Percentiles rank a stretch among this genome's conserved stretches.
Evolutionary conservation across 225 moss, liverwort and hornwort genomes (phyloP).

Genomic region (Sphagnum contortum): DNA sequence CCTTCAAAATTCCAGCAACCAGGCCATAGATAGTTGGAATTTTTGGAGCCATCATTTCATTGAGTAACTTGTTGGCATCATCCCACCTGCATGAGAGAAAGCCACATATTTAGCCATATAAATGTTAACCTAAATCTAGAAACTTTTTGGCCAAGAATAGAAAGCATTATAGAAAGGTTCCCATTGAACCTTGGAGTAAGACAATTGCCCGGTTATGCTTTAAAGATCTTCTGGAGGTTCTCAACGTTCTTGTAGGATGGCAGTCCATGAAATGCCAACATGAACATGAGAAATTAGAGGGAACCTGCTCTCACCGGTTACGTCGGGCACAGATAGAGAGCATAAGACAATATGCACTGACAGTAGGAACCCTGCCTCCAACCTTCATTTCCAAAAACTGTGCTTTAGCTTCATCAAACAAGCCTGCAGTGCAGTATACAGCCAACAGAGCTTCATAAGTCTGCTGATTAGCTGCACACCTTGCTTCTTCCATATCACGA

Average conservation of each 20-base stretch:
- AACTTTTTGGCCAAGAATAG: not conserved
- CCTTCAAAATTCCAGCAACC: constrained; percentile 77
- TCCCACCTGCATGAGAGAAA: constrained; percentile 52
- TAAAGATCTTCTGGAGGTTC: too few relatives aligned
- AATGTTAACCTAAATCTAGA: not conserved
- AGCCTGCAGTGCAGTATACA: constrained; percentile 87
- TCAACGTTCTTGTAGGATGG: too few relatives aligned
- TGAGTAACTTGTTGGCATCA: constrained; percentile 72
- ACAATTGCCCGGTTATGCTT: too few relatives aligned
- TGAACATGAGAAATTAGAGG: not conserved
- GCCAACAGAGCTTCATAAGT: constrained; percentile 78
- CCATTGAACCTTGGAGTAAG: too few relatives aligned
- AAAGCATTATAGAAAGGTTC: too few relatives aligned
- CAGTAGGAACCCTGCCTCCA: constrained; percentile 62
- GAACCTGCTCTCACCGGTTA: constrained; percentile 47
- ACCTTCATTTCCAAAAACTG: constrained; percentile 96
- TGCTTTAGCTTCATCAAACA: constrained; percentile 89
- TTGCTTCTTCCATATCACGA: constrained; percentile 93
- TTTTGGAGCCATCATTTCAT: constrained; percentile 63
- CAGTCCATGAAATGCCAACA: too few relatives aligned
- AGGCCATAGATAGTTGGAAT: constrained; percentile 67
- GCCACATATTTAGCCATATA: not conserved
- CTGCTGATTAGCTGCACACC: constrained; percentile 63
- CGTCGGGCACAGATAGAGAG: constrained; percentile 91
- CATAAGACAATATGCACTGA: constrained; percentile 86